Conservation (phyloP, 2,329 filamentous ascomycete genomes). For the Verticillium isaacii region DNA sequence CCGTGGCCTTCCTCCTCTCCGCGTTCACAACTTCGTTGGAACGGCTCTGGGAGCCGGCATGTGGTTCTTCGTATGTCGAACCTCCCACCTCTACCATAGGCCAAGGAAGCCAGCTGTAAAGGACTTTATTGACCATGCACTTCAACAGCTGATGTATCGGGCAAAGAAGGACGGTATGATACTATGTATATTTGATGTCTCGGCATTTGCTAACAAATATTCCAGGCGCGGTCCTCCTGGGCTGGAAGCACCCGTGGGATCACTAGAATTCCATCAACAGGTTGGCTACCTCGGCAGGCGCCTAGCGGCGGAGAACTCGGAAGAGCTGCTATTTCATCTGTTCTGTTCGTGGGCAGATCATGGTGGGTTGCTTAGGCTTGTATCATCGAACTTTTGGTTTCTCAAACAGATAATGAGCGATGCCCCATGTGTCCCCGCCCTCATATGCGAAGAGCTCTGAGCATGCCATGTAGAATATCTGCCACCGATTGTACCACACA, state of each 20-base stretch:
- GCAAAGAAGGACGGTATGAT: constrained; percentile 83
- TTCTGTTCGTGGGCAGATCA: background rate
- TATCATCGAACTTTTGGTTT: constrained; percentile 32
- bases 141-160: constrained; percentile 79
- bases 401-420: constrained; percentile 62
- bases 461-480: constrained; percentile 69
- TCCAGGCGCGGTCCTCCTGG: constrained; percentile 69
- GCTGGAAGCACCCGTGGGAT: constrained; percentile 96
- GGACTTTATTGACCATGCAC: constrained; percentile 12
- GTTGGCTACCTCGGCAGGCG: background rate
- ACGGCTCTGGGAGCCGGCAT: constrained; percentile 90
- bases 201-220: background rate
- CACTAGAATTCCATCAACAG: constrained; percentile 53
- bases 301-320: background rate
- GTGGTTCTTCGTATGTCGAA: constrained; percentile 84
- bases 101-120: background rate
- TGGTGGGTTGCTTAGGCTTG: background rate
- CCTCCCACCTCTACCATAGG: background rate
- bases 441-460: constrained; percentile 64
- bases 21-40: constrained; percentile 77
- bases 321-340: background rate
- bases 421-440: constrained; percentile 63
- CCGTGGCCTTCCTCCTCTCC: constrained; percentile 10
- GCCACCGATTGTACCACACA: constrained; percentile 67
- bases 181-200: background rate